Conservation (phyloP, 495 filamentous ascomycete genomes). For the Penicillium pancosmium region DNA sequence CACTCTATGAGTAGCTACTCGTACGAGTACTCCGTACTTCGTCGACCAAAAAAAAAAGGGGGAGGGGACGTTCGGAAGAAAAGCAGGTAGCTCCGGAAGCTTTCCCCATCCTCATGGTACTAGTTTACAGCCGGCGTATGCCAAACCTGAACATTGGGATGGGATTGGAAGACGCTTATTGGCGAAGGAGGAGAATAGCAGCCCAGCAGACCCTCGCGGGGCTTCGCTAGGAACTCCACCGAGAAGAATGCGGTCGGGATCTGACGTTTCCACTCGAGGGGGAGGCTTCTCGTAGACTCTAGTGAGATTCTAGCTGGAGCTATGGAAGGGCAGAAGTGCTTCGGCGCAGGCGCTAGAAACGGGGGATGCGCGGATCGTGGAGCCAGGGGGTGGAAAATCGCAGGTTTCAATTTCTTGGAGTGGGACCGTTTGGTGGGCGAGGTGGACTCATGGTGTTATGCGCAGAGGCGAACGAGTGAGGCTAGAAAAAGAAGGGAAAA, state of each 20-base stretch:
- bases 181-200: background rate
- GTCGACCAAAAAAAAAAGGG: constrained; percentile 5
- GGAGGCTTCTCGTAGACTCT: constrained; percentile 25
- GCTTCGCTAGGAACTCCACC: constrained; percentile 10
- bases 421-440: constrained; percentile 17
- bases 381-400: constrained; percentile 12
- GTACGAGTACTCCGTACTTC: no score
- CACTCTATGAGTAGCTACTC: no score
- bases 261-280: constrained; percentile 24
- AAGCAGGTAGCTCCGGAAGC: constrained; percentile 14
- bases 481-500: background rate
- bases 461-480: background rate
- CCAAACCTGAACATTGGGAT: background rate
- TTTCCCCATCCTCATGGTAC: constrained; percentile 16
- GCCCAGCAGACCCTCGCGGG: constrained; percentile 1
- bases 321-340: constrained; percentile 8
- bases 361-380: constrained; percentile 34
- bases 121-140: background rate
- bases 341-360: constrained; percentile 26
- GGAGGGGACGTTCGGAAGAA: constrained; percentile 10
- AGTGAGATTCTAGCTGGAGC: constrained; percentile 31
- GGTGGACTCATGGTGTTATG: background rate
- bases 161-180: background rate
- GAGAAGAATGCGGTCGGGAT: background rate
- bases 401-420: constrained; percentile 25